phyloP scores from a whole-genome alignment of 208 protist species.

The Acanthamoeba quina region DNA sequence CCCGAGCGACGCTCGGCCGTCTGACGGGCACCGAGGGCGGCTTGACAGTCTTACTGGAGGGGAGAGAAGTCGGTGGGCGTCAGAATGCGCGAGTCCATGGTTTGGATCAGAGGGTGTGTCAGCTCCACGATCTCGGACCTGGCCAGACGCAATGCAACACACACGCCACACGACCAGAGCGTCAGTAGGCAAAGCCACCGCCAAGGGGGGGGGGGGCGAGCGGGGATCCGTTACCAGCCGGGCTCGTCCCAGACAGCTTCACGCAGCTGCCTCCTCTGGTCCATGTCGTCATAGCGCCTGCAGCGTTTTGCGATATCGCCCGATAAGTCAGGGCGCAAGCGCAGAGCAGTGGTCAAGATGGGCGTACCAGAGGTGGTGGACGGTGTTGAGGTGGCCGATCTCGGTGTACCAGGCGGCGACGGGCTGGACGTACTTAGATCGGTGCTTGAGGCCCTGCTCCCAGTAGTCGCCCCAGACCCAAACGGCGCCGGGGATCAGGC shows the following conservation, averaged over 20 bases:
- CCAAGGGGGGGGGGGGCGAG: not conserved
- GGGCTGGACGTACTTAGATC: slow-evolving; percentile 69
- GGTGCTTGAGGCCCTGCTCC: slow-evolving; percentile 63
- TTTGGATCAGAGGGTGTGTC: slow-evolving; percentile 42
- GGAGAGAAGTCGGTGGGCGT: slow-evolving; percentile 15
- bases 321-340: not conserved
- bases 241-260: slow-evolving; percentile 61
- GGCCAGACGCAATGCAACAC: not conserved
- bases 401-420: slow-evolving; percentile 63
- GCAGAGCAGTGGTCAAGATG: not conserved
- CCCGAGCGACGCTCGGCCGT: too few species aligned
- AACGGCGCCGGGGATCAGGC: slow-evolving; percentile 4
- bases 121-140: slow-evolving; percentile 50
- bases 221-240: not conserved
- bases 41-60: not conserved
- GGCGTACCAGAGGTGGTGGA: slow-evolving; percentile 39
- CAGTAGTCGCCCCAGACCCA: slow-evolving; percentile 64
- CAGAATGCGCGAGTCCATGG: slow-evolving; percentile 25
- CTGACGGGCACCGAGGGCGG: too few species aligned
- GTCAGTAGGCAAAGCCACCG: too few species aligned
- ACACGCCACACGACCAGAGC: not conserved
- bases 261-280: slow-evolving; percentile 47
- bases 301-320: not conserved
- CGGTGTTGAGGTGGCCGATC: slow-evolving; percentile 55
- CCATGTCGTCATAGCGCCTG: slow-evolving; percentile 65